Conservation (phyloP, 768 basidiomycete genomes). For the Coprinopsis sp. region DNA sequence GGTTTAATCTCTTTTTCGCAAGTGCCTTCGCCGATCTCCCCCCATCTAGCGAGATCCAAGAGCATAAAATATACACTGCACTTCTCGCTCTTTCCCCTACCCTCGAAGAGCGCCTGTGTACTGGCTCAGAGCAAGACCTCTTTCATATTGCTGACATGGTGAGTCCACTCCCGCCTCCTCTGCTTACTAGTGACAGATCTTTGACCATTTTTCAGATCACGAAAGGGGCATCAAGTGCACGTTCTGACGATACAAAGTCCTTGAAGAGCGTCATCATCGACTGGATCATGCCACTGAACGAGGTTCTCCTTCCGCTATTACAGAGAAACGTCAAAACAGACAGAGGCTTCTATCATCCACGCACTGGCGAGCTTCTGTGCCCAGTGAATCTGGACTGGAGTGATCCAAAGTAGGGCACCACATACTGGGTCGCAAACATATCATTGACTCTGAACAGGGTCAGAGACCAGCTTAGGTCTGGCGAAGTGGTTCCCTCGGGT, state of each 20-base stretch:
- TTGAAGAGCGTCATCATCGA: constrained; percentile 19
- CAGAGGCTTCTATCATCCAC: too few species aligned
- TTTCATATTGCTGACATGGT: too few species aligned
- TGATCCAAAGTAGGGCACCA: constrained; percentile 8
- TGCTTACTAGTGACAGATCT: too few species aligned
- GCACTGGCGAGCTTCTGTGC: constrained; percentile 15
- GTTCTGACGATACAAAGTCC: constrained; percentile 15
- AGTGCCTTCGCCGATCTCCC: too few species aligned
- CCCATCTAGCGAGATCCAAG: too few species aligned
- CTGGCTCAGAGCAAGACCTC: constrained; percentile 17
- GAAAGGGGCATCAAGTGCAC: constrained; percentile 18
- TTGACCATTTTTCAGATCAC: constrained; percentile 13
- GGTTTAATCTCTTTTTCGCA: too few species aligned
- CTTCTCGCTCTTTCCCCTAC: constrained; percentile 7
- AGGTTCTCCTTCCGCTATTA: constrained; percentile 9
- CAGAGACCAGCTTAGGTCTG: constrained; percentile 7
- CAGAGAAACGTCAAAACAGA: too few species aligned
- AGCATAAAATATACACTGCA: too few species aligned
- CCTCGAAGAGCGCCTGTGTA: constrained; percentile 11
- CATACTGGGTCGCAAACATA: neutral
- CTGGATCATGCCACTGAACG: constrained; percentile 20
- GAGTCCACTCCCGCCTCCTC: neutral
- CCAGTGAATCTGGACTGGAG: constrained; percentile 11
- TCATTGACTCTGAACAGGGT: constrained; percentile 5
- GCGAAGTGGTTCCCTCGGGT: constrained; percentile 12